phyloP scores from a whole-genome alignment of 352 stramenopile species.

The Pythium periplocum region DNA sequence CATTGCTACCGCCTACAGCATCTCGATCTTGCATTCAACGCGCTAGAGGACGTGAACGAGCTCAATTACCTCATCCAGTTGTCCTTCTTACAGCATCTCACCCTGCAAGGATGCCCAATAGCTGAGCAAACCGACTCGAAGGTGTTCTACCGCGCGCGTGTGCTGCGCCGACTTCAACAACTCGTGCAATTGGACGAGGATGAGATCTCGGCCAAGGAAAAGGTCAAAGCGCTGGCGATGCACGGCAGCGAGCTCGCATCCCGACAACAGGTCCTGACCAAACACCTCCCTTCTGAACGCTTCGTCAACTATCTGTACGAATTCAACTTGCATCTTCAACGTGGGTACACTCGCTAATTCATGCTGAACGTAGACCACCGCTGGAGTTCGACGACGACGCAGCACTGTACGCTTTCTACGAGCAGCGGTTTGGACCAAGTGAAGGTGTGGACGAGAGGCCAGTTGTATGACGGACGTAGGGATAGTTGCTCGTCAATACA shows the following conservation, averaged over 20 bases:
- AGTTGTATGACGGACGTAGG: too few relatives aligned
- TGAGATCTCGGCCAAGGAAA: slow-evolving; percentile 55
- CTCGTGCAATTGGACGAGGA: slow-evolving; percentile 48
- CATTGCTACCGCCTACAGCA: slow-evolving; percentile 44
- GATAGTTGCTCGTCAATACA: too few relatives aligned
- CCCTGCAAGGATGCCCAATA: slow-evolving; percentile 40
- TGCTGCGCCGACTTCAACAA: slow-evolving; percentile 55
- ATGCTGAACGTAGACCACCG: neutral
- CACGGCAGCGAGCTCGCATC: slow-evolving; percentile 59
- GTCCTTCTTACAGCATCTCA: slow-evolving; percentile 35
- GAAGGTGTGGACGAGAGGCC: too few relatives aligned
- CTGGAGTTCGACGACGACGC: slow-evolving; percentile 41
- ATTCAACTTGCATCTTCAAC: neutral
- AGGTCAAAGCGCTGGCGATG: slow-evolving; percentile 72
- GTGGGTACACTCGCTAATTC: neutral
- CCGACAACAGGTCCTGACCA: slow-evolving; percentile 49
- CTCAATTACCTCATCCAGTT: slow-evolving; percentile 47
- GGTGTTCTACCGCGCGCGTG: slow-evolving; percentile 54
- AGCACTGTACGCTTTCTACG: slow-evolving; percentile 19
- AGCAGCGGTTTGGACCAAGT: neutral
- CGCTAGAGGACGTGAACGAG: slow-evolving; percentile 49
- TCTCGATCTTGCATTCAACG: slow-evolving; percentile 50
- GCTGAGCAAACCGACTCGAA: slow-evolving; percentile 24
- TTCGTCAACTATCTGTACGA: slow-evolving; percentile 72
- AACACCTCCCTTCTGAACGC: slow-evolving; percentile 40